Conservation (phyloP, 2,329 filamentous ascomycete species). For the Clonostachys chloroleuca region DNA sequence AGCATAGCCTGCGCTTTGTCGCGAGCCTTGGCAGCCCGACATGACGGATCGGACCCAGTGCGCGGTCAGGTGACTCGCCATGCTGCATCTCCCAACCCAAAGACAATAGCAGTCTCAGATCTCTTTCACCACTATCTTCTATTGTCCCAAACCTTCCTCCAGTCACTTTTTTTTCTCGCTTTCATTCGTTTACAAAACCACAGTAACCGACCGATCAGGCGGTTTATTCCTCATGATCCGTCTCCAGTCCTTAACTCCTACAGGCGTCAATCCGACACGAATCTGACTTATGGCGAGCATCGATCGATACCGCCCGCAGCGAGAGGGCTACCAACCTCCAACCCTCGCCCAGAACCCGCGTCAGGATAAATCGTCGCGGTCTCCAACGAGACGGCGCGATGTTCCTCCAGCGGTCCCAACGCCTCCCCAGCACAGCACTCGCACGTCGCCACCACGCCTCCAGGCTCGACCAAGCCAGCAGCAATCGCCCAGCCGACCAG, state of each 20-base stretch:
- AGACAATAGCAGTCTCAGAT: too few relatives aligned
- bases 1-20: too few relatives aligned
- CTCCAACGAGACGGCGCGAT: conserved; percentile 45
- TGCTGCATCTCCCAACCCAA: too few relatives aligned
- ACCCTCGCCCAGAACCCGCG: conserved; percentile 6
- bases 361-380: conserved; percentile 41
- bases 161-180: too few relatives aligned
- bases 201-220: too few relatives aligned
- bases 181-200: too few relatives aligned
- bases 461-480: conserved; percentile 24
- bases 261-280: conserved; percentile 10
- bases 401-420: conserved; percentile 59
- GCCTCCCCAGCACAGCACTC: conserved; percentile 50
- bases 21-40: too few relatives aligned
- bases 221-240: conserved; percentile 14
- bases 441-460: conserved; percentile 49
- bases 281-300: conserved; percentile 48
- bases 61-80: too few relatives aligned
- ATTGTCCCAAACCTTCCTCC: too few relatives aligned
- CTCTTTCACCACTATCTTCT: too few relatives aligned
- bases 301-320: conserved; percentile 52
- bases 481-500: conserved; percentile 31
- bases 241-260: conserved; percentile 6
- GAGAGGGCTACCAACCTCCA: conserved; percentile 54
- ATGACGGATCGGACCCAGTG: too few relatives aligned